Evolutionary conservation across 805 yeast genomes (phyloP).

Genomic region (Zygotorulaspora florentina): DNA sequence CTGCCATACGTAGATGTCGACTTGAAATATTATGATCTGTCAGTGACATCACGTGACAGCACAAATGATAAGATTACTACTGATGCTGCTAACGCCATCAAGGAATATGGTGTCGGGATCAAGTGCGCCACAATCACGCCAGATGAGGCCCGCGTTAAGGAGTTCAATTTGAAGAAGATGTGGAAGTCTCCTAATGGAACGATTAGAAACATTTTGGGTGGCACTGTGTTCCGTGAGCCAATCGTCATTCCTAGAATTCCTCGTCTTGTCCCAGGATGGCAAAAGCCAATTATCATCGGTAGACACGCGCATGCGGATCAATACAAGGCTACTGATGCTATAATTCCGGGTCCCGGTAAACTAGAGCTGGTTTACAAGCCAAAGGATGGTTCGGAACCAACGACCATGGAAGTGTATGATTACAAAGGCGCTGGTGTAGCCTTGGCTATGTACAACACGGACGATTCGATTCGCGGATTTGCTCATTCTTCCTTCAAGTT

Average conservation of each 20-base stretch:
- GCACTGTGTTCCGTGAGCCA: constrained; percentile 82
- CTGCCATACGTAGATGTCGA: constrained; percentile 68
- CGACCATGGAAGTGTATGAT: constrained; percentile 47
- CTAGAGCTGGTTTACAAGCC: constrained; percentile 66
- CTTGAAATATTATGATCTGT: constrained; percentile 70
- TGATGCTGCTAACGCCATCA: constrained; percentile 74
- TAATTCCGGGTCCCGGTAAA: constrained; percentile 58
- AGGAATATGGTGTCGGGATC: constrained; percentile 71
- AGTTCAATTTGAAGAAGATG: constrained; percentile 70
- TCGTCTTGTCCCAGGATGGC: constrained; percentile 74
- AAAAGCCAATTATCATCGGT: constrained; percentile 77
- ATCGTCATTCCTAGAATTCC: constrained; percentile 76
- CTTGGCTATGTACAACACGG: constrained; percentile 79
- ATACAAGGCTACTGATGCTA: constrained; percentile 73
- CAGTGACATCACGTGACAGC: constrained; percentile 61
- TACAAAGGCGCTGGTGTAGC: constrained; percentile 64
- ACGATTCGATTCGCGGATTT: constrained; percentile 69
- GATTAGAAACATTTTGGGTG: constrained; percentile 73
- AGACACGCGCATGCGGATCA: constrained; percentile 87
- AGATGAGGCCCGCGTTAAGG: constrained; percentile 74
- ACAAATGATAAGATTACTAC: constrained; percentile 71
- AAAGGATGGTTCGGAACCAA: constrained; percentile 48
- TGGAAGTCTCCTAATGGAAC: constrained; percentile 87
- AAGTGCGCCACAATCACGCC: constrained; percentile 87
- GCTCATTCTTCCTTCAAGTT: constrained; percentile 76